These are phyloP conservation scores for Agaricus subrufescens DNA, from an alignment of 768 basidiomycete genomes.

Conservation along the genomic window DNA sequence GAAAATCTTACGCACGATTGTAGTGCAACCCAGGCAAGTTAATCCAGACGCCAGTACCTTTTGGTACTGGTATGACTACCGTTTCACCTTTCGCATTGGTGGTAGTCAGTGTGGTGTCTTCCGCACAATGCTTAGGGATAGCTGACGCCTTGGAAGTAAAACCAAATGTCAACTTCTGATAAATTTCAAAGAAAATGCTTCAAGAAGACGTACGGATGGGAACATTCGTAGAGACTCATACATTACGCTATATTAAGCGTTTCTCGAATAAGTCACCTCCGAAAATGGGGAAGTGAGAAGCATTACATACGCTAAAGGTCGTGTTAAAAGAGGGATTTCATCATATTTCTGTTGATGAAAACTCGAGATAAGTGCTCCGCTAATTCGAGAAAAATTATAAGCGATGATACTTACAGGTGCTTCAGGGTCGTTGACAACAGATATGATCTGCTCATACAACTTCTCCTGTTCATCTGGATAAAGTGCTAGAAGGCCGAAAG, in stretches of 20 bases:
- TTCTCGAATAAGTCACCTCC: not conserved
- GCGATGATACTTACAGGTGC: not conserved
- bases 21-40: constrained; percentile 40
- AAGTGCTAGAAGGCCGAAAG: constrained; percentile 38
- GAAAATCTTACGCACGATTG: constrained; percentile 34
- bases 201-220: constrained; percentile 23
- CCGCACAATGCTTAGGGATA: constrained; percentile 40
- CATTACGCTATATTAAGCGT: constrained; percentile 24
- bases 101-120: constrained; percentile 37
- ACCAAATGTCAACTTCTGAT: no score
- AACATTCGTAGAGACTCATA: constrained; percentile 39
- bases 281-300: not conserved
- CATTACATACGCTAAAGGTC: constrained; percentile 25
- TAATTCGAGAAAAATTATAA: no score
- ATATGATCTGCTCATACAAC: constrained; percentile 31
- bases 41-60: constrained; percentile 32
- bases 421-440: constrained; percentile 20
- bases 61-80: constrained; percentile 34
- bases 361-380: not conserved
- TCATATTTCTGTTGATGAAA: constrained; percentile 21
- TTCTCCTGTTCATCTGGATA: constrained; percentile 42
- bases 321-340: constrained; percentile 24
- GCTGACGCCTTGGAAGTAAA: constrained; percentile 23
- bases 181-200: not conserved
- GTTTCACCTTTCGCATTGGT: constrained; percentile 33